Evolutionary conservation across 495 filamentous ascomycete species (phyloP).

Genomic region (Daldinia grandis): DNA sequence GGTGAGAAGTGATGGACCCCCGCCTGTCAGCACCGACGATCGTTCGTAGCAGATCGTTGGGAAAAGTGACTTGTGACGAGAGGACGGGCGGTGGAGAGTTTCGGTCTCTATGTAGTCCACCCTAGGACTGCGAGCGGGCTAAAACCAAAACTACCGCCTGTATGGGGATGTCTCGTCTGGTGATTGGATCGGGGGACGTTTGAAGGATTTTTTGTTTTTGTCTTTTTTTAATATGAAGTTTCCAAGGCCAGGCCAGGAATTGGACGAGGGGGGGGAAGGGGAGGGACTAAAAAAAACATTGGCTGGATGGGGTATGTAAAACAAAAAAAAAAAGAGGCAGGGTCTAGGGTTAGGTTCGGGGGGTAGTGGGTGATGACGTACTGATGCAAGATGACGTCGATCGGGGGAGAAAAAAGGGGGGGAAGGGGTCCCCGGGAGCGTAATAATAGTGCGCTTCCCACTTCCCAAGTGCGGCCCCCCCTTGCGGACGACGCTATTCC

Average conservation of each 20-base stretch:
- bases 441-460: conserved; percentile 6
- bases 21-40: conserved; percentile 13
- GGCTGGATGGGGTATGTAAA: neutral
- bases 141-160: neutral
- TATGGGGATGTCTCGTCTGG: neutral
- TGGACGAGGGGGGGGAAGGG: neutral
- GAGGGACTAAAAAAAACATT: neutral
- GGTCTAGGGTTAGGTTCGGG: conserved; percentile 2
- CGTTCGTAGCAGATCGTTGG: conserved; percentile 5
- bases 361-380: conserved; percentile 7
- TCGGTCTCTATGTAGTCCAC: neutral
- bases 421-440: neutral
- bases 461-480: conserved; percentile 8
- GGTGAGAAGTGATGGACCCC: conserved; percentile 6
- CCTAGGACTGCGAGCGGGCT: neutral
- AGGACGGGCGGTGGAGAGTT: neutral
- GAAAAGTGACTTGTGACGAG: conserved; percentile 21
- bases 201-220: conserved; percentile 21
- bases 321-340: neutral
- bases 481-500: conserved; percentile 26
- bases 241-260: conserved; percentile 9
- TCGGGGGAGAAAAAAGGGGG: neutral
- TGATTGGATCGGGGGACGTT: neutral
- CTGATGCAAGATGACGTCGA: conserved; percentile 36
- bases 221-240: neutral